Evolutionary conservation across 371 early-diverging fungal species (phyloP).

Genomic region (Mortierella sp.): DNA sequence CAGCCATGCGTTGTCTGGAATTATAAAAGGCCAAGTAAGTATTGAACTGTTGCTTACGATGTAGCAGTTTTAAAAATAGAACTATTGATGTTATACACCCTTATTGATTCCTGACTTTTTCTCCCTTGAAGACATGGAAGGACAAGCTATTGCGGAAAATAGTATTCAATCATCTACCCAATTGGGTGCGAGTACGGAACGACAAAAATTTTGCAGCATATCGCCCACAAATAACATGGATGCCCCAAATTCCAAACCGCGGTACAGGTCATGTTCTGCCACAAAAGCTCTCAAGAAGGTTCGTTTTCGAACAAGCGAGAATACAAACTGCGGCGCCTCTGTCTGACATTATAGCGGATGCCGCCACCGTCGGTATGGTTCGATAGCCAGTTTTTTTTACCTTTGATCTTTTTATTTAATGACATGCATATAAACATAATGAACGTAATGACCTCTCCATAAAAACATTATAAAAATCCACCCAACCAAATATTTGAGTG

Average conservation of each 20-base stretch:
- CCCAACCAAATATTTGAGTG: no score
- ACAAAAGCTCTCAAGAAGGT: conserved; percentile 12
- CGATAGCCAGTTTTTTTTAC: neutral
- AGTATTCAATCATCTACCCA: conserved; percentile 17
- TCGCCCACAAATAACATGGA: conserved; percentile 17
- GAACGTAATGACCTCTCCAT: no score
- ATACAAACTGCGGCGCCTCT: neutral
- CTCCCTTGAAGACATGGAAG: neutral
- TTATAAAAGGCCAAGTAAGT: conserved; percentile 15
- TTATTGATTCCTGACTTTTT: neutral
- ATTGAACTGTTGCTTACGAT: neutral
- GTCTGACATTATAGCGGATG: neutral
- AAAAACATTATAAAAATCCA: no score
- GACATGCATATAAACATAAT: neutral
- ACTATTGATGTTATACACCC: no score
- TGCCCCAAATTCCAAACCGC: neutral
- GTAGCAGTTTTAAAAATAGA: neutral
- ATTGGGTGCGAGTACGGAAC: neutral
- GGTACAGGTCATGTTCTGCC: conserved; percentile 1
- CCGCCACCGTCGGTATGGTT: neutral
- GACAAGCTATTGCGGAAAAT: neutral
- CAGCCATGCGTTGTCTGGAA: conserved; percentile 4
- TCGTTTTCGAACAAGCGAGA: neutral
- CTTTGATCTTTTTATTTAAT: neutral
- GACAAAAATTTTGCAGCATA: neutral